These are phyloP conservation scores for Phytophthora niederhauseri DNA, from an alignment of 352 stramenopile species.

Conservation along the genomic window DNA sequence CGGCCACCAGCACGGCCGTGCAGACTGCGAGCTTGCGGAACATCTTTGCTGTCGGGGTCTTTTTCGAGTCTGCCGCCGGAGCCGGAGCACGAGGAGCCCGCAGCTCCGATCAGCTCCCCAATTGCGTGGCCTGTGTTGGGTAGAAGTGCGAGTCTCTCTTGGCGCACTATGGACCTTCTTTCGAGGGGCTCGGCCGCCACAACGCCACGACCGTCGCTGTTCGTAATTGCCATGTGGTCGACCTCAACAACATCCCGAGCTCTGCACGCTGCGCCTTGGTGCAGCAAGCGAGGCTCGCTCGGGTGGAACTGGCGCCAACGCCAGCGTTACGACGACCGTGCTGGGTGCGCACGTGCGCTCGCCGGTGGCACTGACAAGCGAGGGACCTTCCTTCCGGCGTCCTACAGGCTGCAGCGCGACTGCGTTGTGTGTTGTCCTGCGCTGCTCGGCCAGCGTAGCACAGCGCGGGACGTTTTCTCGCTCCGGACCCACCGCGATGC, in stretches of 20 bases:
- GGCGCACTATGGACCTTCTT: slow-evolving; percentile 9
- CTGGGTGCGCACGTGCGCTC: neutral
- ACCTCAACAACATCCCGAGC: slow-evolving; percentile 14
- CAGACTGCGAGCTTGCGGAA: slow-evolving; percentile 46
- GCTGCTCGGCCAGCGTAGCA: slow-evolving; percentile 21
- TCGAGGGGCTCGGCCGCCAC: neutral
- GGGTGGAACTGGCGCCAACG: neutral
- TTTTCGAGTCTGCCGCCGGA: slow-evolving; percentile 44
- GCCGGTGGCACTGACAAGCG: too few relatives aligned
- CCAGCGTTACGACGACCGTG: slow-evolving; percentile 2
- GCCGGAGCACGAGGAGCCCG: neutral
- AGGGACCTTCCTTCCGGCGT: slow-evolving; percentile 2
- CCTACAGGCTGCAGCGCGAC: neutral
- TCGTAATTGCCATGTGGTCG: slow-evolving; percentile 27
- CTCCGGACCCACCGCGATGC: neutral
- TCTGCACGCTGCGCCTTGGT: slow-evolving; percentile 15
- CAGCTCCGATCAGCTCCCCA: neutral
- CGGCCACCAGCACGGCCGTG: slow-evolving; percentile 46
- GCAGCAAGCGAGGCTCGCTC: neutral
- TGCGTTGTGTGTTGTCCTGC: neutral
- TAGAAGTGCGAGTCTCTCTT: slow-evolving; percentile 35
- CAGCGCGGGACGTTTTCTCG: slow-evolving; percentile 18
- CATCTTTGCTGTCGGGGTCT: slow-evolving; percentile 45
- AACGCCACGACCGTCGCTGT: slow-evolving; percentile 35
- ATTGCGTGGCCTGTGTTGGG: slow-evolving; percentile 23